phyloP scores from a whole-genome alignment of 106 monocot genomes.

The Allium sativum region DNA sequence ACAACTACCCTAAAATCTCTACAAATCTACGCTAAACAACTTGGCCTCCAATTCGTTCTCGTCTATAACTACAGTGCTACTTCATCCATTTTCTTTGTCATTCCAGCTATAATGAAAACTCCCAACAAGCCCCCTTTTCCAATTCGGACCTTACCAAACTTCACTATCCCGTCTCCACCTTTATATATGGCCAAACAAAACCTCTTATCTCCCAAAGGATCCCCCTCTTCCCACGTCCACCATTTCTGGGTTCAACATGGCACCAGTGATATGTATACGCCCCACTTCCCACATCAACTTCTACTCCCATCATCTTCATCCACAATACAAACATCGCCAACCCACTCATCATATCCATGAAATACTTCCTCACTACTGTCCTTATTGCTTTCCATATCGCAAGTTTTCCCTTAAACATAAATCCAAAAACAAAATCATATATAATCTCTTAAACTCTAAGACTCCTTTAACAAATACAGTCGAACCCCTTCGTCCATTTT shows the following conservation, averaged over 20 bases:
- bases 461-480: no score
- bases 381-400: slow-evolving; percentile 39
- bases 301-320: slow-evolving; percentile 41
- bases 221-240: slow-evolving; percentile 26
- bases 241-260: slow-evolving; percentile 46
- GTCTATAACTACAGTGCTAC: no score
- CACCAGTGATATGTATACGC: slow-evolving; percentile 36
- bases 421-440: no score
- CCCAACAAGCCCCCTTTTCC: slow-evolving; percentile 28
- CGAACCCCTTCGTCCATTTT: no score
- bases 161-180: slow-evolving; percentile 38
- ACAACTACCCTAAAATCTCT: no score
- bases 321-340: slow-evolving; percentile 18
- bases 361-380: slow-evolving; percentile 25
- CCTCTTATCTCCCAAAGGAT: slow-evolving; percentile 20
- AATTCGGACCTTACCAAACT: slow-evolving; percentile 27
- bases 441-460: no score
- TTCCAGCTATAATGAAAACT: no score
- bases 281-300: slow-evolving; percentile 11
- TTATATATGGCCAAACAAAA: slow-evolving; percentile 40
- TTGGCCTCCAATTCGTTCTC: no score
- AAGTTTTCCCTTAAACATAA: no score
- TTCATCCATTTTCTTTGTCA: no score
- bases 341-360: slow-evolving; percentile 39
- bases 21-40: no score